Evolutionary conservation across 176 grass and related monocot genomes (phyloP), one percentile per base, ranked within the genome.

Genomic region (Secale cereale): DNA sequence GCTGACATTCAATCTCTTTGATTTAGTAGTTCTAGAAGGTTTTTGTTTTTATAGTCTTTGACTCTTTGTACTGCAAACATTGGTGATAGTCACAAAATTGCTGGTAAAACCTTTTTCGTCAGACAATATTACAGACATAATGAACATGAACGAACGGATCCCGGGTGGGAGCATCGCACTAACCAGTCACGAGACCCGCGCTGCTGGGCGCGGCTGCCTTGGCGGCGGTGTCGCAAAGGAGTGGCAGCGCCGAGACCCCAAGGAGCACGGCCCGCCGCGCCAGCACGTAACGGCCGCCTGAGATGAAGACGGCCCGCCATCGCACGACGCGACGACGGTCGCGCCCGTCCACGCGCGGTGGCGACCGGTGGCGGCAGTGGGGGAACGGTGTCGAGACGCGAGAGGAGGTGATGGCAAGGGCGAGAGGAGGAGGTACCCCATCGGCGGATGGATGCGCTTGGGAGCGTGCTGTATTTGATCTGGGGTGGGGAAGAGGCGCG

Each of bases 261-360:
- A 99, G 85, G 54, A 99, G 88, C 22, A 99, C 66, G 40, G 80
- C 78, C 71, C 97, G 94, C 84, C 94, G 91, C 60, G 80, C 77
- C 81, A 76, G 43, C 75, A 63, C 78, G 85, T n/a, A 83, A 59
- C 72, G 28, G 28, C 19, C 73, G 80, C 32, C 77, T 81, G 43
- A 7, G 65, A 28, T 28, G 48, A 8, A 0, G 54, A 73, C 59
- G 57, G 26, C 20, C 65, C 57, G 27, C 74, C 88, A 60, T 83
- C 84, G 11, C 81, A 74, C n/a, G 89, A 81, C 5, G 70, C 77
- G 41, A 69, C 28, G 32, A 70, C 25, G n/a, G 36, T 19, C 2
- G 62, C 75, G 10, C 63, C 90, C 17, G 76, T 27, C 61, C 87
- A 48, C 72, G 35, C 52, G 19, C 87, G 74, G 79, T 43, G 78